These are phyloP conservation scores for Paraphoma chrysanthemicola DNA, from an alignment of 2,329 filamentous ascomycete species.

Conservation along the genomic window DNA sequence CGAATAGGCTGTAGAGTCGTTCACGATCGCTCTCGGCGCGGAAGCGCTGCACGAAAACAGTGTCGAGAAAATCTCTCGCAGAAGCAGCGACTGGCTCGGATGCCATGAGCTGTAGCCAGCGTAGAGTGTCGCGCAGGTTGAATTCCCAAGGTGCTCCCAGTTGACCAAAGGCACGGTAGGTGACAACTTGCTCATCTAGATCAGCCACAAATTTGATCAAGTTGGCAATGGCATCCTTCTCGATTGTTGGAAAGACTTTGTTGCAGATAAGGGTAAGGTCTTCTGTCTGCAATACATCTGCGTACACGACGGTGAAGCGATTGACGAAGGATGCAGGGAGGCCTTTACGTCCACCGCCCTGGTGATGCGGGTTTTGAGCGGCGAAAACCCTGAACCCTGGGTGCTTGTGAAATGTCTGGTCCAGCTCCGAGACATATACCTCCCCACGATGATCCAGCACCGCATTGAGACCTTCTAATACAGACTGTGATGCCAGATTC, in stretches of 20 bases:
- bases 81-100: conserved; percentile 64
- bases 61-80: conserved; percentile 76
- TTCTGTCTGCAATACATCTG: conserved; percentile 82
- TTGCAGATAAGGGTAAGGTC: conserved; percentile 84
- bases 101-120: conserved; percentile 80
- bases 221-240: conserved; percentile 64
- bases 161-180: conserved; percentile 60
- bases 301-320: conserved; percentile 96
- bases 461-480: conserved; percentile 93
- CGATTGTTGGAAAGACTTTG: conserved; percentile 74
- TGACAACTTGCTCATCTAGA: conserved; percentile 75
- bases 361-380: conserved; percentile 96
- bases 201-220: conserved; percentile 81
- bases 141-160: conserved; percentile 89
- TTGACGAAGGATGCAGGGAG: conserved; percentile 96
- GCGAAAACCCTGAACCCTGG: conserved; percentile 93
- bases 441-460: conserved; percentile 96
- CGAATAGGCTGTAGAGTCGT: conserved; percentile 71
- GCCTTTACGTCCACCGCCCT: conserved; percentile 94
- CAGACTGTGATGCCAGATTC: conserved; percentile 96
- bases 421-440: conserved; percentile 92
- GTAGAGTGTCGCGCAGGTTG: conserved; percentile 86
- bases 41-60: conserved; percentile 88
- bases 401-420: conserved; percentile 91
- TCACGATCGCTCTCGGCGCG: conserved; percentile 72